Base-by-base conservation (phyloP, 1,284 basidiomycete genomes). In the Dichomitus squalens region DNA sequence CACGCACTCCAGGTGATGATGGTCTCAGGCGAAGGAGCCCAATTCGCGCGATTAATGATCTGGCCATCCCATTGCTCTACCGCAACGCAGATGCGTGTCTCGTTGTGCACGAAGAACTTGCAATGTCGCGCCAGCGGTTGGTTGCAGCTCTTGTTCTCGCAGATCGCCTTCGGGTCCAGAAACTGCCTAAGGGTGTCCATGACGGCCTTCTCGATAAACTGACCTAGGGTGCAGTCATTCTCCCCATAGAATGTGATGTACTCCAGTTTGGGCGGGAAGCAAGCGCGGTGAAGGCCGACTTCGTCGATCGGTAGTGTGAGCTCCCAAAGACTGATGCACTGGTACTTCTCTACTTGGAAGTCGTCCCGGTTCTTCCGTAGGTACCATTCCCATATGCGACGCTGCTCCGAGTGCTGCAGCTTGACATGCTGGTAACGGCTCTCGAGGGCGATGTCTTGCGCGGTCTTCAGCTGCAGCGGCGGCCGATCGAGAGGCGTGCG, bases 1-100 rank as follows among this genome's bases (percentile, higher is more conserved):
- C 96, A 98, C 47, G 89, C 90, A 71, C 90, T 95, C 94, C 95
- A 98, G 9, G 95, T 96, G 46, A 93, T 92, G 66, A 97, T 88
- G 55, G 87, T 79, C 57, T 95, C 88, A 2, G 85, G 85, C 3
- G 85, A 75, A 25, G 83, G 82, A 47, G 75, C 66, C 61, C 80
- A 79, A 44, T 78, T 76, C 29, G 77, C 72, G 36, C 78, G 79
- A 40, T 82, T 81, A 55, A 84, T 82, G 57, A 90, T 89, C 64
- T 89, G 86, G 11, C 85, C 87, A 61, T 91, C 87, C 89, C 89
- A 95, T 70, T 90, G 89, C 70, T 96, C 93, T 54, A 93, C 90
- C 14, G 90, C 91, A 43, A 96, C 88, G 58, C 91, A 86, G 6
- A 98, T 76, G 38, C 90, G 85, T 1, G 89, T 88, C 63, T 92